A percentile compares a stretch with the other conserved stretches of the same genome.
Evolutionary conservation across 1,139 yeast species (phyloP).

Genomic region (Diutina siamensis): DNA sequence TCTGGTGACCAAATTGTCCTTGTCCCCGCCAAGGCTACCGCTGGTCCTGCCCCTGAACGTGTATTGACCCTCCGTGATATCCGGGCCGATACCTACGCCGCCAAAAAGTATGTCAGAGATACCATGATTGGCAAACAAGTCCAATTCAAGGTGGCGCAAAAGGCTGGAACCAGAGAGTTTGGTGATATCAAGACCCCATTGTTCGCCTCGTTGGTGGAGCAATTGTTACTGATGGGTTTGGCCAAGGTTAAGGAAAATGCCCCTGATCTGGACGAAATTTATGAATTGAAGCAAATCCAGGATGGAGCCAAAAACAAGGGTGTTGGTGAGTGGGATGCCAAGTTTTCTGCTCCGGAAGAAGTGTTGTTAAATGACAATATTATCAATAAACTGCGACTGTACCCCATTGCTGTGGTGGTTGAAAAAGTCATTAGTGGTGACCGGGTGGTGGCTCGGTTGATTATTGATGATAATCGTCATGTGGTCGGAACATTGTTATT

Average conservation of each 20-base stretch:
- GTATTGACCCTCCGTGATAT: slow-evolving; percentile 53
- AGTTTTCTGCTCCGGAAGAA: slow-evolving; percentile 13
- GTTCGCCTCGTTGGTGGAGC: slow-evolving; percentile 47
- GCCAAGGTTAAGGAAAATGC: slow-evolving; percentile 54
- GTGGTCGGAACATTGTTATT: slow-evolving; percentile 47
- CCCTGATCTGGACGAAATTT: slow-evolving; percentile 18
- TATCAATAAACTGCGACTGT: slow-evolving; percentile 23
- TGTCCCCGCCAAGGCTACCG: slow-evolving; percentile 38
- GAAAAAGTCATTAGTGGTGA: slow-evolving; percentile 77
- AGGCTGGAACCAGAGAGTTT: slow-evolving; percentile 33
- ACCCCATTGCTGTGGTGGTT: slow-evolving; percentile 46
- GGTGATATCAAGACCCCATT: slow-evolving; percentile 64
- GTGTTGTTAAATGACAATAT: slow-evolving; percentile 26
- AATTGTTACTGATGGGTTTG: slow-evolving; percentile 45
- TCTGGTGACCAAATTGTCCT: slow-evolving; percentile 70
- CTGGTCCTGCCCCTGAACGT: slow-evolving; percentile 45
- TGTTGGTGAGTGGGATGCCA: slow-evolving; percentile 45
- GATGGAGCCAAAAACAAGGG: slow-evolving; percentile 36
- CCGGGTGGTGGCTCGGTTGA: slow-evolving; percentile 48
- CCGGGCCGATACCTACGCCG: slow-evolving; percentile 44
- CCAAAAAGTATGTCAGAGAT: slow-evolving; percentile 54
- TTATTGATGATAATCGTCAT: slow-evolving; percentile 31
- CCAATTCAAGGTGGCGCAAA: slow-evolving; percentile 45
- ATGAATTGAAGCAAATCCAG: slow-evolving; percentile 23
- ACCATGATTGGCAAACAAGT: slow-evolving; percentile 59